Conservation (phyloP, 2,329 filamentous ascomycete species). For the Monosporascus sp. region DNA sequence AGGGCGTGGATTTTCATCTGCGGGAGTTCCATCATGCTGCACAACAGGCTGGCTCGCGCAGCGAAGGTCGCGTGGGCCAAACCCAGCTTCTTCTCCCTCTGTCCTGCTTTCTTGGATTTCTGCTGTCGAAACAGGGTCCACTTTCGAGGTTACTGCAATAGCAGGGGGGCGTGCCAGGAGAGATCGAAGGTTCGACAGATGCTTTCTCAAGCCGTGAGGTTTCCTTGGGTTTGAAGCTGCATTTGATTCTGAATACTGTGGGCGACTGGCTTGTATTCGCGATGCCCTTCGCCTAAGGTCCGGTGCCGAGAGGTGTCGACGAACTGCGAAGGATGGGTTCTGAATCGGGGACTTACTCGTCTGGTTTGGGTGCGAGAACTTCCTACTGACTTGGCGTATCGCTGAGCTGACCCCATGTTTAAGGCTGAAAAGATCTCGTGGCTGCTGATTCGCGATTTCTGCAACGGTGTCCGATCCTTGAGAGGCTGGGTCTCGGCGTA, state of each 20-base stretch:
- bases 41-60: not conserved
- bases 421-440: conserved; percentile 21
- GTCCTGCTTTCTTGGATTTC: not conserved
- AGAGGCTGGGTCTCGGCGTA: conserved; percentile 15
- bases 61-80: not conserved
- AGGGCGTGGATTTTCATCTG: not conserved
- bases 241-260: conserved; percentile 3
- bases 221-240: conserved; percentile 6
- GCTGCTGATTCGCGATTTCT: conserved; percentile 12
- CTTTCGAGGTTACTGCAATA: not conserved
- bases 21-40: not conserved
- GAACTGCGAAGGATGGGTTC: not conserved
- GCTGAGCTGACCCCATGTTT: conserved; percentile 12
- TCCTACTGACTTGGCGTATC: conserved; percentile 10
- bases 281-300: conserved; percentile 3
- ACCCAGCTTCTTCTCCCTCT: not conserved
- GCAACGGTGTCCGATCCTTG: conserved; percentile 8
- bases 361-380: conserved; percentile 4
- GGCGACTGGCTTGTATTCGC: conserved; percentile 1
- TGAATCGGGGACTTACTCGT: not conserved
- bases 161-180: conserved; percentile 10
- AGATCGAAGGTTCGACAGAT: conserved; percentile 19
- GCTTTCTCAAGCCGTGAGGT: conserved; percentile 17
- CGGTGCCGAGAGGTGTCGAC: not conserved
- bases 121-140: not conserved